Conservation (phyloP, 345 rosid genomes). For the Gossypium stocksii region DNA sequence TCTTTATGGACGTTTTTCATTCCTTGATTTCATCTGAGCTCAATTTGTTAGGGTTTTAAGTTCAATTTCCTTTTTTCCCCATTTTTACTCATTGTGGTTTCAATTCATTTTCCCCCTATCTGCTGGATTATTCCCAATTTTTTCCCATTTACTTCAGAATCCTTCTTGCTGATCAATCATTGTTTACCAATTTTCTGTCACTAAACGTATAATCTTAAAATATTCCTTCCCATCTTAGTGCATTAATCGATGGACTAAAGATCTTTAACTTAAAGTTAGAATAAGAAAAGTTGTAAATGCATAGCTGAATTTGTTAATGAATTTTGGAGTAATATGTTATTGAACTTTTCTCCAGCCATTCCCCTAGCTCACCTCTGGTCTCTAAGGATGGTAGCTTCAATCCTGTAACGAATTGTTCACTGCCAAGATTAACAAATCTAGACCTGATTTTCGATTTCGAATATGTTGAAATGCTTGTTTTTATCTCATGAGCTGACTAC, state of each 20-base stretch:
- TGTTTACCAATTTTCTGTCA: background rate
- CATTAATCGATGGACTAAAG: background rate
- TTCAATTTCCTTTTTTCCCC: background rate
- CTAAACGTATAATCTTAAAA: background rate
- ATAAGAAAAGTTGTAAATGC: background rate
- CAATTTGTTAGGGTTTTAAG: background rate
- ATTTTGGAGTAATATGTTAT: background rate
- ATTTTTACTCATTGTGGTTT: background rate
- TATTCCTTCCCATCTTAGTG: background rate
- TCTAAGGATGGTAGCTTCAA: background rate
- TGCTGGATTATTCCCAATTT: background rate
- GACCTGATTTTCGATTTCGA: background rate
- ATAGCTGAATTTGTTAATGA: background rate
- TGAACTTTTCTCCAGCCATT: background rate
- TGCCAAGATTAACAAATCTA: background rate
- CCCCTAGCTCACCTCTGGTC: background rate
- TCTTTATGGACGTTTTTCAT: background rate
- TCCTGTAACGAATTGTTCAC: background rate
- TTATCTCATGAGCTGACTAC: background rate
- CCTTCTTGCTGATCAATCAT: background rate
- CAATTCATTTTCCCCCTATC: background rate
- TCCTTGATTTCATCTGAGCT: background rate
- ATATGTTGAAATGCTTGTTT: background rate
- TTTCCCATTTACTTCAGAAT: background rate
- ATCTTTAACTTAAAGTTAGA: background rate